phyloP scores from a whole-genome alignment of 2,329 filamentous ascomycete genomes.

The Hypoxylon sp. region DNA sequence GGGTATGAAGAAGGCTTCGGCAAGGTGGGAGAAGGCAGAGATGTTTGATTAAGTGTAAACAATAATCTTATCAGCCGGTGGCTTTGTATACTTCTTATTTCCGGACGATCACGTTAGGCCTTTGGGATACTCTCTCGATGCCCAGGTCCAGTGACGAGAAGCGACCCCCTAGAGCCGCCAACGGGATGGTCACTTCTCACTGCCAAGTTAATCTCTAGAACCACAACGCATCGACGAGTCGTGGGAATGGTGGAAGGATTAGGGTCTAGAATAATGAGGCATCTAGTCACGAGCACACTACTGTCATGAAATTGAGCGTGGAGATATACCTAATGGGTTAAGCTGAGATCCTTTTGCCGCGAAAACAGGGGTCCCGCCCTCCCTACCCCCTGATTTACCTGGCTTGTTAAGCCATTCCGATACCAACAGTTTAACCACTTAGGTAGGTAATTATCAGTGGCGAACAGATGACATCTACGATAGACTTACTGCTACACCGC shows the following conservation, averaged over 20 bases:
- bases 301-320: background rate
- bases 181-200: background rate
- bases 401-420: background rate
- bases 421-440: background rate
- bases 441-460: constrained; percentile 3
- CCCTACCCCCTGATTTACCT: constrained; percentile 16
- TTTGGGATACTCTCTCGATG: too few species aligned
- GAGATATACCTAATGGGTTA: background rate
- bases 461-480: background rate
- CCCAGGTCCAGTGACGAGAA: too few species aligned
- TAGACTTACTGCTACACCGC: background rate
- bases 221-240: background rate
- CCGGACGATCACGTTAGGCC: too few species aligned
- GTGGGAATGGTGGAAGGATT: background rate
- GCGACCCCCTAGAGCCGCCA: background rate
- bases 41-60: constrained; percentile 2
- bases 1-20: background rate
- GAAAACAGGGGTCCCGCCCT: constrained; percentile 15
- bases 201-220: background rate
- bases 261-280: background rate
- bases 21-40: background rate
- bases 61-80: constrained; percentile 3
- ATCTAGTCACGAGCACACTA: background rate
- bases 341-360: background rate
- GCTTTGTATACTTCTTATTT: constrained; percentile 3